These are phyloP conservation scores for Euryodendron excelsum DNA, from an alignment of 148 eudicot genomes.

Conservation along the genomic window DNA sequence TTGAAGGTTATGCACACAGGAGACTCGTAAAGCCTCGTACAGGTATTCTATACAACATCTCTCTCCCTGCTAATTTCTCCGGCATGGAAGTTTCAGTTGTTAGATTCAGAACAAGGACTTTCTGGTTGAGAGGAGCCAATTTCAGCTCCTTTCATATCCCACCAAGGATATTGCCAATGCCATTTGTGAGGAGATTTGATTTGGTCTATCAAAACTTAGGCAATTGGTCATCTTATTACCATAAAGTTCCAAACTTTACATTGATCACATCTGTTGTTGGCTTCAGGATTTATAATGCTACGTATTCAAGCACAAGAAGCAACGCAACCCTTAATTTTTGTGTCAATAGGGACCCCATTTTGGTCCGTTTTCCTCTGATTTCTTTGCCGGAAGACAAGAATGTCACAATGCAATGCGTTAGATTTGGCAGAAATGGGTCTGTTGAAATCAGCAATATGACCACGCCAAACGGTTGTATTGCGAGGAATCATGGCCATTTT, in stretches of 20 bases:
- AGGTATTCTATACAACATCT: conserved; percentile 49
- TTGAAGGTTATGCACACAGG: conserved; percentile 32
- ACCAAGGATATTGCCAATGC: conserved; percentile 37
- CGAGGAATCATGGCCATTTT: conserved; percentile 53
- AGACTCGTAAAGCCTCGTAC: conserved; percentile 31
- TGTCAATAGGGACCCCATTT: conserved; percentile 29
- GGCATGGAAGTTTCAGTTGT: conserved; percentile 49
- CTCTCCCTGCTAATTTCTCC: conserved; percentile 59
- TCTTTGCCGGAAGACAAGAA: background rate
- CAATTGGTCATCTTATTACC: conserved; percentile 60
- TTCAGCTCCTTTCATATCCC: conserved; percentile 51
- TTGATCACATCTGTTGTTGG: conserved; percentile 56
- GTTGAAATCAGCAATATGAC: conserved; percentile 45
- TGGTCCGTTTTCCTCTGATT: conserved; percentile 43
- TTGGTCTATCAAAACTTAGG: conserved; percentile 62
- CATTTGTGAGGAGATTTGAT: conserved; percentile 48
- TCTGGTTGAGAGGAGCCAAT: conserved; percentile 50
- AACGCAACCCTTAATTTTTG: conserved; percentile 25
- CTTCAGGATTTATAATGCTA: conserved; percentile 43
- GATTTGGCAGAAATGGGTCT: conserved; percentile 40
- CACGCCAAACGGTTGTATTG: conserved; percentile 33
- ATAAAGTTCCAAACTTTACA: conserved; percentile 48
- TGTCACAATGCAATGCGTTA: conserved; percentile 40
- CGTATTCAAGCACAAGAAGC: background rate
- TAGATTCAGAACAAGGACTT: conserved; percentile 39